A percentile compares a stretch with the other conserved stretches of the same genome.
Evolutionary conservation across 148 eudicot species (phyloP).

Genomic region (Talinum fruticosum): DNA sequence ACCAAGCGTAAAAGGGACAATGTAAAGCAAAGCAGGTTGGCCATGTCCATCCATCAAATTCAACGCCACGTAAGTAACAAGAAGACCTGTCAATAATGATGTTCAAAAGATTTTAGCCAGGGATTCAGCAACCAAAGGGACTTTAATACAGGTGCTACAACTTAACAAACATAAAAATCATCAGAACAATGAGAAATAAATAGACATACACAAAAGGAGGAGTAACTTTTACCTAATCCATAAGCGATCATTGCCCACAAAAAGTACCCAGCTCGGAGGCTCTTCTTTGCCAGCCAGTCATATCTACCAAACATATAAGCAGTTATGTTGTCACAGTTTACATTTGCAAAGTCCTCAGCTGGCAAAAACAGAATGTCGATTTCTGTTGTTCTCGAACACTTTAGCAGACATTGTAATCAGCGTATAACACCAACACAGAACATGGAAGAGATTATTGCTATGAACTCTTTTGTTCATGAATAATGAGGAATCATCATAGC

Average conservation of each 20-base stretch:
- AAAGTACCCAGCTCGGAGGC: conserved; percentile 75
- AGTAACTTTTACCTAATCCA: conserved; percentile 67
- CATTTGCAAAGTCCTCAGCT: conserved; percentile 3
- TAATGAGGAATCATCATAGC: no score
- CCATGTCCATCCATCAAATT: conserved; percentile 92
- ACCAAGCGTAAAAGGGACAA: conserved; percentile 79
- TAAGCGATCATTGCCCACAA: conserved; percentile 80
- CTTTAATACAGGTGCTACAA: not conserved
- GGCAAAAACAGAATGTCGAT: not conserved
- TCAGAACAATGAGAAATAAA: not conserved
- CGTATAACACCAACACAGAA: no score
- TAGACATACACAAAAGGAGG: not conserved
- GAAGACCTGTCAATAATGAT: conserved; percentile 55
- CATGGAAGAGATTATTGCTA: no score
- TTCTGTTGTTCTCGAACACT: not conserved
- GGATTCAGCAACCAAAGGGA: not conserved
- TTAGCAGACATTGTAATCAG: no score
- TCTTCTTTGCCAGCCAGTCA: conserved; percentile 83
- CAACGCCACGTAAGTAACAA: conserved; percentile 70
- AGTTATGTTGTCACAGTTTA: not conserved
- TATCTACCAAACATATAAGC: conserved; percentile 42
- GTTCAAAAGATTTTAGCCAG: not conserved
- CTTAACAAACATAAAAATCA: not conserved
- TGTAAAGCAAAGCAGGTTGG: conserved; percentile 85
- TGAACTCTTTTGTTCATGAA: no score